A percentile compares a stretch with the other conserved stretches of the same genome.
phyloP scores from a whole-genome alignment of 192 early-diverging fungal genomes.

The Spizellomyces sp. region DNA sequence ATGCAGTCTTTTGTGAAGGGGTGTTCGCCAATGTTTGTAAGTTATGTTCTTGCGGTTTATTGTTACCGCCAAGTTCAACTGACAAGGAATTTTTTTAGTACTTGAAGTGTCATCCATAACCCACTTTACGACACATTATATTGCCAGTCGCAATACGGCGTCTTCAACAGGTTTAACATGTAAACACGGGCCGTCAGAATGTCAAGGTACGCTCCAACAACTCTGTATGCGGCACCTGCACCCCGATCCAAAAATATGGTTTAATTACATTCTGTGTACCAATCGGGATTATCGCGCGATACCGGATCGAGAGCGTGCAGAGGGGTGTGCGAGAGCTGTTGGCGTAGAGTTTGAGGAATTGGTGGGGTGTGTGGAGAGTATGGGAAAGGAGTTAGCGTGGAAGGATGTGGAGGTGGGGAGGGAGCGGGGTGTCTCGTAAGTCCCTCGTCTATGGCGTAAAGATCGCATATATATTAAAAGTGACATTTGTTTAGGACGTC shows the following conservation, averaged over 20 bases:
- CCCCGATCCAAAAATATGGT: conserved; percentile 37
- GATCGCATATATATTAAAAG: too few species aligned
- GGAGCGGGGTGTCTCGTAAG: conserved; percentile 44
- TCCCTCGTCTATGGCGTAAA: too few species aligned
- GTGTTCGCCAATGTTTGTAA: conserved; percentile 49
- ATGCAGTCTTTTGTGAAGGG: conserved; percentile 48
- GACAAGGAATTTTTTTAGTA: conserved; percentile 11
- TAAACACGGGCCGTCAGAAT: conserved; percentile 57
- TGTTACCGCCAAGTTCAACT: neutral
- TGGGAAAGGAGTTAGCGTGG: conserved; percentile 48
- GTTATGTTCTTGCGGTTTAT: conserved; percentile 7
- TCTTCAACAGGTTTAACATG: conserved; percentile 41
- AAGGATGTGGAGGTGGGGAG: conserved; percentile 32
- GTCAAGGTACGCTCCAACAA: conserved; percentile 56
- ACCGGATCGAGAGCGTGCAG: conserved; percentile 27
- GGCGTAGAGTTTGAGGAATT: conserved; percentile 10
- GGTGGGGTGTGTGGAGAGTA: conserved; percentile 6
- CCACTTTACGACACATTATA: conserved; percentile 48
- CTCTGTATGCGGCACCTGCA: conserved; percentile 50
- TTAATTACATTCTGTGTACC: conserved; percentile 43
- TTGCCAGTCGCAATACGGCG: conserved; percentile 43
- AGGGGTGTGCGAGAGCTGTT: conserved; percentile 31
- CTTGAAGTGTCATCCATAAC: conserved; percentile 48
- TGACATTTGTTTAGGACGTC: conserved; percentile 29
- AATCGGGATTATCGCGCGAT: conserved; percentile 35